These are phyloP conservation scores for Phoenix dactylifera DNA, from an alignment of 176 grass and related monocot species.

Conservation along the genomic window DNA sequence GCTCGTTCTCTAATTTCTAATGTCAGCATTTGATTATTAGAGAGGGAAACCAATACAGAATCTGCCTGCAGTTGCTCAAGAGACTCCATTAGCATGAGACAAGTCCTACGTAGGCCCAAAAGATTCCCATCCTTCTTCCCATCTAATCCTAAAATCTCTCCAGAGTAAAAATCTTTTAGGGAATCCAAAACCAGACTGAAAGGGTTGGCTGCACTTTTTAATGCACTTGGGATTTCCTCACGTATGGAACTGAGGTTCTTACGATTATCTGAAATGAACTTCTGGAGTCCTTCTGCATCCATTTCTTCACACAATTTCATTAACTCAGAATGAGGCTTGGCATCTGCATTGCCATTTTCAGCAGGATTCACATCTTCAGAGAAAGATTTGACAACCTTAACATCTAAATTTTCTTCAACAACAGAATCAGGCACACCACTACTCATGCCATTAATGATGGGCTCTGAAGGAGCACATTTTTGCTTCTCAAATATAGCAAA, in stretches of 20 bases:
- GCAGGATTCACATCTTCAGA: neutral
- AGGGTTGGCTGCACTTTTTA: conserved; percentile 52
- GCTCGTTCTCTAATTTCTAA: conserved; percentile 46
- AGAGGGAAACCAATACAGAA: conserved; percentile 8
- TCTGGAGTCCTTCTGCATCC: conserved; percentile 74
- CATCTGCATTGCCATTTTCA: conserved; percentile 26
- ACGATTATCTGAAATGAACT: conserved; percentile 81
- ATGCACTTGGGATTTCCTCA: conserved; percentile 64
- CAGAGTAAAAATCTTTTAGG: conserved; percentile 38
- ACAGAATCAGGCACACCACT: conserved; percentile 2
- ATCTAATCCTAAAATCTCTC: conserved; percentile 49
- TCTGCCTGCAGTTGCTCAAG: conserved; percentile 44
- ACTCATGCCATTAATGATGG: conserved; percentile 6
- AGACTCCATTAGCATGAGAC: conserved; percentile 95
- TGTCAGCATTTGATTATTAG: conserved; percentile 33
- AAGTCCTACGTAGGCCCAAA: conserved; percentile 74
- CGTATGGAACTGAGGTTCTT: conserved; percentile 77
- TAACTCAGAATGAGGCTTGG: conserved; percentile 45
- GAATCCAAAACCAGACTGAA: conserved; percentile 49
- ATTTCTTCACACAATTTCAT: conserved; percentile 58
- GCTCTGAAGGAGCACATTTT: conserved; percentile 17
- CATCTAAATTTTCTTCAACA: conserved; percentile 1
- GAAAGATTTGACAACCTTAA: conserved; percentile 29
- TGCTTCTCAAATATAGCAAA: conserved; percentile 62
- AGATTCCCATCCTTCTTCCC: conserved; percentile 93